A percentile compares a stretch with the other conserved stretches of the same genome.
Evolutionary conservation across 768 basidiomycete species (phyloP).

Genomic region (Russula sp.): DNA sequence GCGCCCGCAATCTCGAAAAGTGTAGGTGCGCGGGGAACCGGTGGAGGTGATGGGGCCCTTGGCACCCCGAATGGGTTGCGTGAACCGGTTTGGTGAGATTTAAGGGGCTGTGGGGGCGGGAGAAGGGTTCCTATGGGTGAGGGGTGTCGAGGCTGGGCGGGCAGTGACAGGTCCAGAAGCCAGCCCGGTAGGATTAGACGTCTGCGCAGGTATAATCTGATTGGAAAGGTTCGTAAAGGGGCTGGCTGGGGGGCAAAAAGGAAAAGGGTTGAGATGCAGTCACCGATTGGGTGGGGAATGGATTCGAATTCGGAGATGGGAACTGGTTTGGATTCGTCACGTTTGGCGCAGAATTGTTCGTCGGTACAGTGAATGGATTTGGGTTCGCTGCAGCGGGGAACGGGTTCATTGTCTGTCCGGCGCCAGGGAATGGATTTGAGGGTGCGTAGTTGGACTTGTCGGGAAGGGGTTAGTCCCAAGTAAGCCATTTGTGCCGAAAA

Average conservation of each 20-base stretch:
- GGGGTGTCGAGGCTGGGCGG: conserved; percentile 73
- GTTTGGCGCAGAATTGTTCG: not conserved
- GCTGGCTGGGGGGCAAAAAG: conserved; percentile 12
- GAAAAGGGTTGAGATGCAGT: conserved; percentile 18
- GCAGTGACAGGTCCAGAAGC: conserved; percentile 40
- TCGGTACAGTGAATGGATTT: conserved; percentile 18
- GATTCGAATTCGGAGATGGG: conserved; percentile 3
- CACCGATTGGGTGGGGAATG: conserved; percentile 13
- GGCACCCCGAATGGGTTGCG: conserved; percentile 92
- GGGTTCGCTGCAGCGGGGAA: conserved; percentile 14
- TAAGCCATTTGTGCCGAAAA: conserved; percentile 20
- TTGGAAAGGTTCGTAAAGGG: not conserved
- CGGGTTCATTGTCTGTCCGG: conserved; percentile 15
- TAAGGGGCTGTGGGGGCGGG: conserved; percentile 59
- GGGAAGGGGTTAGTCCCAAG: conserved; percentile 15
- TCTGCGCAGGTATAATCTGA: conserved; percentile 27
- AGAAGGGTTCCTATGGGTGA: conserved; percentile 42
- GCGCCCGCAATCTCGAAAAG: conserved; percentile 60
- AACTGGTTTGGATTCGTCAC: conserved; percentile 1
- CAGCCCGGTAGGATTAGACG: conserved; percentile 26
- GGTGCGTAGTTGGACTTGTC: not conserved
- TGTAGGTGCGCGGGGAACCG: conserved; percentile 74
- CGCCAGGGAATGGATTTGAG: conserved; percentile 17
- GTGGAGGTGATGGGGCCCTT: conserved; percentile 49
- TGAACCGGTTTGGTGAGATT: conserved; percentile 88